A percentile compares a stretch with the other conserved stretches of the same genome.
phyloP scores from a whole-genome alignment of 2,329 filamentous ascomycete species.

The Penicillium sp. region DNA sequence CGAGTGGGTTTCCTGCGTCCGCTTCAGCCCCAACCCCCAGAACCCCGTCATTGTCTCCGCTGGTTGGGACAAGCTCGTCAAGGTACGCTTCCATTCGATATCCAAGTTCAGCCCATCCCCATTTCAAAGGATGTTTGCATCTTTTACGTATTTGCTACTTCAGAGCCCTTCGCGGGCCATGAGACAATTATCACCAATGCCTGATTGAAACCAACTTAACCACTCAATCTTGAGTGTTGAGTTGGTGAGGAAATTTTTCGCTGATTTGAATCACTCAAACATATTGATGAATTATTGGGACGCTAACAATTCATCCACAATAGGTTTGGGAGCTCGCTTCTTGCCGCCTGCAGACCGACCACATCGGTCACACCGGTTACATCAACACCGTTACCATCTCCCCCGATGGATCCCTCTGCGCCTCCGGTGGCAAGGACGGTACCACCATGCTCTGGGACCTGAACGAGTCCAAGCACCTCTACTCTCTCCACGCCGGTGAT shows the following conservation, averaged over 20 bases:
- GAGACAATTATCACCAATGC: slow-evolving; percentile 91
- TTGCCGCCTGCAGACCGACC: slow-evolving; percentile 99
- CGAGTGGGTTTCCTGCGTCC: slow-evolving; percentile 99
- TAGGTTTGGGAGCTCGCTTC: slow-evolving; percentile 99
- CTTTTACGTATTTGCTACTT: slow-evolving; percentile 99
- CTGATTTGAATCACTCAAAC: background rate
- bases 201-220: slow-evolving; percentile 38
- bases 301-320: slow-evolving; percentile 22
- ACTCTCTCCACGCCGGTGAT: slow-evolving; percentile 98
- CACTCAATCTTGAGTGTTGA: slow-evolving; percentile 9
- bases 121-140: slow-evolving; percentile 85
- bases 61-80: slow-evolving; percentile 99
- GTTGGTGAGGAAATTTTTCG: slow-evolving; percentile 16
- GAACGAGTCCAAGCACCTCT: slow-evolving; percentile 99
- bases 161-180: slow-evolving; percentile 89
- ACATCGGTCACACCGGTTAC: slow-evolving; percentile 99
- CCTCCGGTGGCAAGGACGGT: slow-evolving; percentile 98
- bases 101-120: slow-evolving; percentile 17
- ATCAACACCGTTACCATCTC: slow-evolving; percentile 99
- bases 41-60: slow-evolving; percentile 99
- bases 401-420: slow-evolving; percentile 97
- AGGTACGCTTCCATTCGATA: slow-evolving; percentile 66
- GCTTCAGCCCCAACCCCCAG: slow-evolving; percentile 99
- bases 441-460: slow-evolving; percentile 99
- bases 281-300: slow-evolving; percentile 1